Evolutionary conservation across 805 yeast genomes (phyloP).

Genomic region (Starmerella floris): DNA sequence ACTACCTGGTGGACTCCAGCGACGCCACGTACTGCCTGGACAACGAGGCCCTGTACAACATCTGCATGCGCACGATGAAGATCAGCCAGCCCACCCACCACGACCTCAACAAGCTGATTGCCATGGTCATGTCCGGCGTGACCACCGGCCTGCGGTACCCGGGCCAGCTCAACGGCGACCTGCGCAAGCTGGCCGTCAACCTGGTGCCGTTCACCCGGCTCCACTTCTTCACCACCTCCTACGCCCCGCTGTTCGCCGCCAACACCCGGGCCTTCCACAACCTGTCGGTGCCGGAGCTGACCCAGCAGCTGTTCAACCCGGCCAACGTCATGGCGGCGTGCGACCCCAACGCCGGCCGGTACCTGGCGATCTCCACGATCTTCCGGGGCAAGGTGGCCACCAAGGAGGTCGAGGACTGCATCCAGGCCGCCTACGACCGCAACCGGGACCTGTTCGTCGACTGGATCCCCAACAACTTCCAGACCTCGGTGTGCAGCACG

Average conservation of each 20-base stretch:
- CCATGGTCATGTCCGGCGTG: slow-evolving; percentile 90
- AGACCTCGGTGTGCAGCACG: slow-evolving; percentile 85
- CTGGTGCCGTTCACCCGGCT: slow-evolving; percentile 92
- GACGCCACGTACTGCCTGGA: slow-evolving; percentile 93
- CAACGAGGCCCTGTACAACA: slow-evolving; percentile 85
- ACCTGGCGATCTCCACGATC: slow-evolving; percentile 85
- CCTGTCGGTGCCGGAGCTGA: slow-evolving; percentile 78
- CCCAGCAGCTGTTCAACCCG: slow-evolving; percentile 89
- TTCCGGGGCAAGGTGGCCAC: slow-evolving; percentile 89
- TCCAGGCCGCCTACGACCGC: slow-evolving; percentile 74
- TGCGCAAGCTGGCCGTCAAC: slow-evolving; percentile 86
- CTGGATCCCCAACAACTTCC: slow-evolving; percentile 96
- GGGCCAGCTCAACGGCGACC: slow-evolving; percentile 86
- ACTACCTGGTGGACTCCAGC: slow-evolving; percentile 81
- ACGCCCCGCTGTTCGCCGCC: slow-evolving; percentile 77
- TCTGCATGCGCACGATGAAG: slow-evolving; percentile 75
- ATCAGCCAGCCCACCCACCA: slow-evolving; percentile 64
- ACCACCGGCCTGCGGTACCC: slow-evolving; percentile 92
- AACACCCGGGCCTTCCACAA: slow-evolving; percentile 77
- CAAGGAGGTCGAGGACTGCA: slow-evolving; percentile 90
- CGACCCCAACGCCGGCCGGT: slow-evolving; percentile 84
- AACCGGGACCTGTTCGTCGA: slow-evolving; percentile 76
- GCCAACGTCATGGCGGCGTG: slow-evolving; percentile 94
- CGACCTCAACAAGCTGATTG: slow-evolving; percentile 72
- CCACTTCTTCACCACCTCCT: slow-evolving; percentile 92